A percentile compares a stretch with the other conserved stretches of the same genome.
phyloP scores from a whole-genome alignment of 371 early-diverging fungal species.

The Fennellomyces sp. region DNA sequence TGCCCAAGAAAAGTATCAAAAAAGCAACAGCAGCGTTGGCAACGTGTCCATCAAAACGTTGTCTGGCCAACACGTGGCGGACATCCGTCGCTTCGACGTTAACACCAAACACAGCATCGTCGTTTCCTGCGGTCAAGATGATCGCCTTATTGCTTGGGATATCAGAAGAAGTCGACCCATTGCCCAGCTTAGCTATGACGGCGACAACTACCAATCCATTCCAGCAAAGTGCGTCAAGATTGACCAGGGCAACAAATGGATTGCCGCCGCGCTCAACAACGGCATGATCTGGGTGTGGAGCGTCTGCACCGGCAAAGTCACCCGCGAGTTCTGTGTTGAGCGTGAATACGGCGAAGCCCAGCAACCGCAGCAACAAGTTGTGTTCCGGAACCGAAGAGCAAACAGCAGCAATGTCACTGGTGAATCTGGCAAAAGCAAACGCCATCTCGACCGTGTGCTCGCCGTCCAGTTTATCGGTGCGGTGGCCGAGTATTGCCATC shows the following conservation, averaged over 20 bases:
- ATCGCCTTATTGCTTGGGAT: conserved; percentile 39
- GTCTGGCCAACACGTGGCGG: conserved; percentile 35
- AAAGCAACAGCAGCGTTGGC: conserved; percentile 16
- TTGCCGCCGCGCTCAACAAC: conserved; percentile 33
- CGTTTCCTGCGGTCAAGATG: conserved; percentile 37
- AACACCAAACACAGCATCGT: conserved; percentile 23
- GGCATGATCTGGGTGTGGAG: conserved; percentile 40
- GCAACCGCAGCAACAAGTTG: conserved; percentile 6
- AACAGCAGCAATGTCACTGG: not conserved
- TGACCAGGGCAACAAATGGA: conserved; percentile 30
- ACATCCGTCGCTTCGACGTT: conserved; percentile 22
- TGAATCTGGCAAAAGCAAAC: not conserved
- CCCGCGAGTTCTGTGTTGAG: conserved; percentile 22
- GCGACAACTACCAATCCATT: conserved; percentile 10
- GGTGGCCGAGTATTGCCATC: conserved; percentile 34
- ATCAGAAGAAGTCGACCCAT: conserved; percentile 21
- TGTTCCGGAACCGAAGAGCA: conserved; percentile 9
- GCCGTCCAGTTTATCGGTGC: conserved; percentile 29
- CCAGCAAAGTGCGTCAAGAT: conserved; percentile 26
- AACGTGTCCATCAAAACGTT: conserved; percentile 33
- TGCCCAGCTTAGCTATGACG: conserved; percentile 26
- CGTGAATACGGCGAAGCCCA: conserved; percentile 8
- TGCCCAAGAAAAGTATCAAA: conserved; percentile 27
- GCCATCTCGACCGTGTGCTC: conserved; percentile 18
- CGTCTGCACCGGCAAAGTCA: conserved; percentile 14